These are phyloP conservation scores for Camellia granthamiana DNA, from an alignment of 148 eudicot genomes.

Conservation along the genomic window DNA sequence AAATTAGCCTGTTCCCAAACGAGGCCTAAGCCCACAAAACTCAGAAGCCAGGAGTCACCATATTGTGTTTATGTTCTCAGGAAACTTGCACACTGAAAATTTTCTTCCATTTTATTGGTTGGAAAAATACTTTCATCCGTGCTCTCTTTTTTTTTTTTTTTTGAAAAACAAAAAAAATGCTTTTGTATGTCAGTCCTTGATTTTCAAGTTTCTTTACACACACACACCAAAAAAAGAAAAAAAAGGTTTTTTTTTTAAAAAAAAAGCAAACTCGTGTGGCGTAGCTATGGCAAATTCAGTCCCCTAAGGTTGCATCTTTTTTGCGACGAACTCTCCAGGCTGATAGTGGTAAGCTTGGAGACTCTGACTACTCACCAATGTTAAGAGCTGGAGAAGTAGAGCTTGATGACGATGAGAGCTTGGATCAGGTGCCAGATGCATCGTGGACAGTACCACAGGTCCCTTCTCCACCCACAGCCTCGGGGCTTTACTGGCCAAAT, in stretches of 20 bases:
- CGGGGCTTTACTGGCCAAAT: slow-evolving; percentile 76
- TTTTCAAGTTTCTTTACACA: background rate
- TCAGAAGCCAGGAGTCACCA: background rate
- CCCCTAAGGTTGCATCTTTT: slow-evolving; percentile 3
- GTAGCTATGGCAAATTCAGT: background rate
- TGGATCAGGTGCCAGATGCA: slow-evolving; percentile 86
- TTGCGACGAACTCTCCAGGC: slow-evolving; percentile 40
- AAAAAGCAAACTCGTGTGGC: too few relatives aligned
- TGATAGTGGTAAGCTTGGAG: slow-evolving; percentile 79
- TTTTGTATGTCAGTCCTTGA: background rate
- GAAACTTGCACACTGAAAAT: background rate
- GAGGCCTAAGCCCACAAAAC: background rate
- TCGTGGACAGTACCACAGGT: slow-evolving; percentile 64
- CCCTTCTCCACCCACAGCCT: slow-evolving; percentile 87
- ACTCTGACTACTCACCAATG: slow-evolving; percentile 61
- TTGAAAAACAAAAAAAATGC: background rate
- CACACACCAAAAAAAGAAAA: too few relatives aligned
- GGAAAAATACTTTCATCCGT: background rate
- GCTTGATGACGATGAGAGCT: slow-evolving; percentile 55
- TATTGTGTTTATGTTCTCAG: background rate
- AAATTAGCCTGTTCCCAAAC: too few relatives aligned
- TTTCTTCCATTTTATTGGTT: background rate
- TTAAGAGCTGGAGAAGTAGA: slow-evolving; percentile 62
- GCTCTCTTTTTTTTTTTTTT: too few relatives aligned
- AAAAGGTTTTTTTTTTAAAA: too few relatives aligned